phyloP scores from a whole-genome alignment of 2,329 filamentous ascomycete species.

The Monosporascus sp. region DNA sequence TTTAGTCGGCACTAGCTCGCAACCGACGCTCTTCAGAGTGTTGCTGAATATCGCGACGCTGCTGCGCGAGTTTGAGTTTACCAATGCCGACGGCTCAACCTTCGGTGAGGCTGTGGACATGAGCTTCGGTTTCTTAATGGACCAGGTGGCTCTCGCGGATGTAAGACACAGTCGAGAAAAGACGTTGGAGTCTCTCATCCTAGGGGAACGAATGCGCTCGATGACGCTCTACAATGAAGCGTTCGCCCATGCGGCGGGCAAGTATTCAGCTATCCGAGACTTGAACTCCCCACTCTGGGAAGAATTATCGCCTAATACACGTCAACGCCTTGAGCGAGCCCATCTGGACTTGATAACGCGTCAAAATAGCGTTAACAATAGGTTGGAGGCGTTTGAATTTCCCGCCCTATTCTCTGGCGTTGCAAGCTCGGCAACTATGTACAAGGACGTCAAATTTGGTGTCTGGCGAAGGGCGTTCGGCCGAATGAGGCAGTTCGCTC shows the following conservation, averaged over 20 bases:
- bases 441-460: constrained; percentile 76
- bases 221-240: constrained; percentile 82
- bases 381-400: constrained; percentile 86
- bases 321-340: constrained; percentile 75
- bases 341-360: constrained; percentile 73
- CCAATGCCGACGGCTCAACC: constrained; percentile 48
- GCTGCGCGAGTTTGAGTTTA: constrained; percentile 54
- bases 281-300: constrained; percentile 64
- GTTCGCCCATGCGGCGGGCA: constrained; percentile 86
- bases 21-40: constrained; percentile 48
- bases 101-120: constrained; percentile 57
- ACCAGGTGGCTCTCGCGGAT: constrained; percentile 72
- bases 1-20: constrained; percentile 51
- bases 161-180: constrained; percentile 79
- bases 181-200: constrained; percentile 81
- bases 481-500: constrained; percentile 67
- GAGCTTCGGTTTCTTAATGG: constrained; percentile 70
- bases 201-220: constrained; percentile 82
- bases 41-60: constrained; percentile 50
- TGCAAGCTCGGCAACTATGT: constrained; percentile 74
- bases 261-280: constrained; percentile 67
- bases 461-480: constrained; percentile 73
- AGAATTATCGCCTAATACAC: constrained; percentile 65
- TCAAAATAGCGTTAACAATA: constrained; percentile 62
- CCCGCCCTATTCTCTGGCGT: constrained; percentile 84